These are phyloP conservation scores for Gymnopus androsaceus DNA, from an alignment of 1,284 basidiomycete species.

Conservation along the genomic window DNA sequence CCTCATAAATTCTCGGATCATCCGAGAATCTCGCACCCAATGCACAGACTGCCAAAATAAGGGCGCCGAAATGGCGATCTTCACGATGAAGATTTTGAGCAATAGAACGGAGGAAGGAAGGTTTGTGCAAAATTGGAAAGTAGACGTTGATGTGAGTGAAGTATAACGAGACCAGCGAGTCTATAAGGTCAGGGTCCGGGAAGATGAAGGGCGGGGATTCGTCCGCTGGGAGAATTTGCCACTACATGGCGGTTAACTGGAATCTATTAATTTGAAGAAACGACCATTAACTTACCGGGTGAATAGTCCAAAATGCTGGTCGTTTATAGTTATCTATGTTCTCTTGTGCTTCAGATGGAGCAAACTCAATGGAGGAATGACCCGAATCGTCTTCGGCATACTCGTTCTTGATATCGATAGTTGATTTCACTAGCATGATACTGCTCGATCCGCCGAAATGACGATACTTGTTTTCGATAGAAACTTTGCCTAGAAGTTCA, in stretches of 20 bases:
- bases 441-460: conserved; percentile 10
- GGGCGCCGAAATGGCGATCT: conserved; percentile 43
- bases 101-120: conserved; percentile 43
- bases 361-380: background rate
- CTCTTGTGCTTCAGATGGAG: background rate
- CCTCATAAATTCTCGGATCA: conserved; percentile 45
- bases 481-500: background rate
- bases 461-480: background rate
- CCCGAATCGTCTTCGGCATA: too few species aligned
- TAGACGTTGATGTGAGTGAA: conserved; percentile 42
- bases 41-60: conserved; percentile 50
- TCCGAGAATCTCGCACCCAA: conserved; percentile 46
- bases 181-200: conserved; percentile 38
- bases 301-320: conserved; percentile 10
- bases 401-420: conserved; percentile 9
- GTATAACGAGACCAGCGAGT: conserved; percentile 45
- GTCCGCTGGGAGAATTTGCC: conserved; percentile 2
- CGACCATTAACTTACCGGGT: conserved; percentile 12
- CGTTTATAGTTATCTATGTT: conserved; percentile 5
- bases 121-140: conserved; percentile 47
- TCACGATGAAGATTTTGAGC: conserved; percentile 37
- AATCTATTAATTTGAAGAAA: too few species aligned
- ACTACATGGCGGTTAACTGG: too few species aligned
- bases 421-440: conserved; percentile 10
- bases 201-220: conserved; percentile 24